A percentile compares a stretch with the other conserved stretches of the same genome.
Conservation (phyloP, 179 eudicot genomes). For the Beta macrorhiza region DNA sequence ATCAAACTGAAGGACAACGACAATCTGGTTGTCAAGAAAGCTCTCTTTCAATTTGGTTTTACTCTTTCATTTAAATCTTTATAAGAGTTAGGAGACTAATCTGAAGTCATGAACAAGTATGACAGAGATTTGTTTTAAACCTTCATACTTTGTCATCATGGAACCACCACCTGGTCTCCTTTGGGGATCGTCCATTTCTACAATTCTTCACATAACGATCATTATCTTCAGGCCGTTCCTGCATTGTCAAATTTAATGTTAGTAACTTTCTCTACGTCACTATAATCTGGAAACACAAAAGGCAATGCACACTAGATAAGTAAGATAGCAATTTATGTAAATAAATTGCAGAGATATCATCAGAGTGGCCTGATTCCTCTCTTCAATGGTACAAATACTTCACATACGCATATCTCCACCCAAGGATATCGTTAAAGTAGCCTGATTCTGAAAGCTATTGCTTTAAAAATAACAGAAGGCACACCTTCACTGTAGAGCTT, state of each 20-base stretch:
- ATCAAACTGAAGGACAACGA: slow-evolving; percentile 25
- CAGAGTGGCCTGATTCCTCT: background rate
- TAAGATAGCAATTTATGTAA: background rate
- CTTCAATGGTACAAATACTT: background rate
- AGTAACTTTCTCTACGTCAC: slow-evolving; percentile 7
- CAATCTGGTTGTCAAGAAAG: slow-evolving; percentile 23
- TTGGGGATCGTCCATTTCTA: slow-evolving; percentile 74
- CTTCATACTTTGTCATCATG: slow-evolving; percentile 76
- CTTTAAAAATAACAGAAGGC: slow-evolving; percentile 6
- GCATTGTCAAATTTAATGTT: slow-evolving; percentile 32
- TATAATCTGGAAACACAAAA: background rate
- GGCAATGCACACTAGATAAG: too few species aligned
- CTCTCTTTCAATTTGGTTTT: slow-evolving; percentile 24
- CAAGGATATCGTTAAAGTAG: background rate
- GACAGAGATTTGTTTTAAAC: slow-evolving; percentile 15
- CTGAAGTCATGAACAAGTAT: slow-evolving; percentile 21
- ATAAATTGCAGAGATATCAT: background rate
- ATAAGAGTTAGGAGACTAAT: slow-evolving; percentile 31
- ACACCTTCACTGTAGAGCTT: slow-evolving; percentile 60
- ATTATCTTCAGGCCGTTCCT: slow-evolving; percentile 75
- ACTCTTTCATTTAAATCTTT: slow-evolving; percentile 7
- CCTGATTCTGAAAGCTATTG: background rate
- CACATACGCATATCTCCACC: background rate
- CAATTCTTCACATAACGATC: slow-evolving; percentile 79
- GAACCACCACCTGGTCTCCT: slow-evolving; percentile 95